A percentile compares a stretch with the other conserved stretches of the same genome.
Evolutionary conservation across 805 yeast genomes (phyloP).

Genomic region (Suhomyces kilbournensis): DNA sequence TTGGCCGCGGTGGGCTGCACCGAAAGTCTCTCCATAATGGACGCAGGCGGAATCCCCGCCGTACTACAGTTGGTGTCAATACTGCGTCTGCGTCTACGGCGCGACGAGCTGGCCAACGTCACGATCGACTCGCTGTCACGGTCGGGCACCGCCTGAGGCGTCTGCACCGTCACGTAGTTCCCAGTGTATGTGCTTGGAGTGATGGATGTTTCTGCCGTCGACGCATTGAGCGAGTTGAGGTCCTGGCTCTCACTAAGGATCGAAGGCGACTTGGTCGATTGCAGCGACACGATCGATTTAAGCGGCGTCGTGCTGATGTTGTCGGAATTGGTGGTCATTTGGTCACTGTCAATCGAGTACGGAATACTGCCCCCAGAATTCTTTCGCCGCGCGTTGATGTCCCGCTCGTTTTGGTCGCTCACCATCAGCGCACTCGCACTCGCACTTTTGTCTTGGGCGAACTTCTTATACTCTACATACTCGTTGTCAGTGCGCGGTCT

Average conservation of each 20-base stretch:
- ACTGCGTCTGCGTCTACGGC: slow-evolving; percentile 39
- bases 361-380: slow-evolving; percentile 4
- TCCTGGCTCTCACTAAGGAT: slow-evolving; percentile 34
- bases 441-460: not conserved
- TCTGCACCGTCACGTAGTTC: slow-evolving; percentile 5
- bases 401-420: not conserved
- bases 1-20: slow-evolving; percentile 30
- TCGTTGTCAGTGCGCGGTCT: not conserved
- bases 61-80: slow-evolving; percentile 61
- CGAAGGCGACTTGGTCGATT: slow-evolving; percentile 40
- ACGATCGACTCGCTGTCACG: slow-evolving; percentile 43
- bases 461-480: not conserved
- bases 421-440: not conserved
- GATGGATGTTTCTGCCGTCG: slow-evolving; percentile 51
- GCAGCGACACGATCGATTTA: slow-evolving; percentile 41
- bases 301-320: slow-evolving; percentile 49
- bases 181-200: slow-evolving; percentile 37
- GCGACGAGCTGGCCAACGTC: slow-evolving; percentile 40
- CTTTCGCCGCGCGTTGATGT: not conserved
- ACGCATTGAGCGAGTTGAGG: slow-evolving; percentile 32
- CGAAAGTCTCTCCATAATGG: slow-evolving; percentile 55
- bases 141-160: slow-evolving; percentile 15
- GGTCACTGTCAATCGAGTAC: slow-evolving; percentile 12
- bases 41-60: slow-evolving; percentile 71
- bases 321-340: slow-evolving; percentile 24